Conservation (phyloP, 805 yeast species). For the Ogataea degrootiae region DNA sequence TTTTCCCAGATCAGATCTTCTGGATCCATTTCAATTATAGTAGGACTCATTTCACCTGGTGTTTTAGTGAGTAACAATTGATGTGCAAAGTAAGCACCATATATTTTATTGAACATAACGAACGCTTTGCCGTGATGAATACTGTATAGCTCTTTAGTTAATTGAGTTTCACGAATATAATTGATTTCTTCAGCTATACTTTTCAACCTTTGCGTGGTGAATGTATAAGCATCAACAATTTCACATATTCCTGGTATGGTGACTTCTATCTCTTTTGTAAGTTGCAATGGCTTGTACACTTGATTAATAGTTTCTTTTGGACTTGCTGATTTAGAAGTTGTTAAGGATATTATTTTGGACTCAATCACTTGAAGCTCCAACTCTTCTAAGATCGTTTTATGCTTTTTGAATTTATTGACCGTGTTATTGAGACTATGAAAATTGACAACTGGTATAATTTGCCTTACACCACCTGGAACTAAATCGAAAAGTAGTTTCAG, state of each 20-base stretch:
- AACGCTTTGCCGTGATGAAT: constrained; percentile 43
- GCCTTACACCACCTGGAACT: constrained; percentile 51
- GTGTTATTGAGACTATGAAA: constrained; percentile 32
- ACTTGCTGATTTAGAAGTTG: constrained; percentile 3
- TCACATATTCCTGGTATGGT: constrained; percentile 19
- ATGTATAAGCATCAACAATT: constrained; percentile 14
- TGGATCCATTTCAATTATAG: constrained; percentile 54
- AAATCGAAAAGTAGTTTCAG: constrained; percentile 31
- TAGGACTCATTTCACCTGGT: constrained; percentile 39
- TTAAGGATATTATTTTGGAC: constrained; percentile 19
- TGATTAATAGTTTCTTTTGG: constrained; percentile 13
- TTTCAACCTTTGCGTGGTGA: constrained; percentile 10
- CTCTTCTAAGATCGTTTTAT: constrained; percentile 35
- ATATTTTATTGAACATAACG: constrained; percentile 52
- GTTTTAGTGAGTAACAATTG: constrained; percentile 47
- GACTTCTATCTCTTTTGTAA: constrained; percentile 8
- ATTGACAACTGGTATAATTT: constrained; percentile 56
- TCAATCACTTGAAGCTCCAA: constrained; percentile 33
- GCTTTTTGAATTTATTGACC: constrained; percentile 26
- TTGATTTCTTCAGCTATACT: constrained; percentile 7
- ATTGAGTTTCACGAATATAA: constrained; percentile 5
- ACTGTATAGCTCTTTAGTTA: constrained; percentile 1
- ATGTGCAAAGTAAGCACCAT: constrained; percentile 58
- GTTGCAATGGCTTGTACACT: constrained; percentile 14
- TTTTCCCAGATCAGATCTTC: constrained; percentile 72